phyloP scores from a whole-genome alignment of 208 protist genomes.

The Borovskyia barvae region DNA sequence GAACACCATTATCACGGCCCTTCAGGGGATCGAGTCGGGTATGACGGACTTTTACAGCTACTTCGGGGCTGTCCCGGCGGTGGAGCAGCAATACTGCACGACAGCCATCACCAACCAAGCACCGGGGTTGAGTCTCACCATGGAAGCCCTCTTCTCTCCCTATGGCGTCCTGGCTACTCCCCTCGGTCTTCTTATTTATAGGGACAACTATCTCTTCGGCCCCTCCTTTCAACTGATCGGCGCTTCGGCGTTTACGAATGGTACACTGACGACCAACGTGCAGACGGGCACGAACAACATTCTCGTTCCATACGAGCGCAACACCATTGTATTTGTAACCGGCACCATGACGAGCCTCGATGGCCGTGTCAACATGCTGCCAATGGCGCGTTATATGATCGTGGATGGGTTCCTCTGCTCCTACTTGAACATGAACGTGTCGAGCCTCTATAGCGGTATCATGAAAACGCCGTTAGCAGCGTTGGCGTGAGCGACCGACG shows the following conservation, averaged over 20 bases:
- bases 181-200: constrained; percentile 16
- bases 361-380: constrained; percentile 6
- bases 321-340: constrained; percentile 20
- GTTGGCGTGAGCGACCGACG: not conserved
- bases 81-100: constrained; percentile 22
- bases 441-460: not conserved
- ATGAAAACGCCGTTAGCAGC: not conserved
- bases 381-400: constrained; percentile 21
- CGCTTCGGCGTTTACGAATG: constrained; percentile 13
- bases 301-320: constrained; percentile 10
- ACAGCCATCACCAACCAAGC: constrained; percentile 7
- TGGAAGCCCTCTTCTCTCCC: constrained; percentile 11
- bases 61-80: constrained; percentile 6
- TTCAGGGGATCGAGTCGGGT: constrained; percentile 8
- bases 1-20: not conserved
- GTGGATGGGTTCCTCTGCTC: constrained; percentile 15
- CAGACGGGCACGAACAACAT: constrained; percentile 8
- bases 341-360: constrained; percentile 8
- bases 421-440: constrained; percentile 12
- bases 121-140: constrained; percentile 19
- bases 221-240: constrained; percentile 20
- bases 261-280: constrained; percentile 11
- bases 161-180: constrained; percentile 13
- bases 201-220: constrained; percentile 18
- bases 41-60: constrained; percentile 19